Conservation (phyloP, 768 basidiomycete species). For the Mycena amicta region DNA sequence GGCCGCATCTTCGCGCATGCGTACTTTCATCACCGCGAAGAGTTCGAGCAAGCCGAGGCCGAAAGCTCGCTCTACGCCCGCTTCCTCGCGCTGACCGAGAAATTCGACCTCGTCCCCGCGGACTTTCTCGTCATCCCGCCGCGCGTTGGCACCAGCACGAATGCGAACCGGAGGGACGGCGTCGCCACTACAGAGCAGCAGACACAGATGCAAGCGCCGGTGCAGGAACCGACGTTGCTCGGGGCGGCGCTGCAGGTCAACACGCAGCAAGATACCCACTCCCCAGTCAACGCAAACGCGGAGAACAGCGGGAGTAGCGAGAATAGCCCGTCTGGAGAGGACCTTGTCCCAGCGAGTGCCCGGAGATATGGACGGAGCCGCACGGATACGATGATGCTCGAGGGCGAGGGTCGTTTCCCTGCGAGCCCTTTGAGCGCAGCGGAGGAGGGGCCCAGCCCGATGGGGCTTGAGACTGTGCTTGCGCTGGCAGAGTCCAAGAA, state of each 20-base stretch:
- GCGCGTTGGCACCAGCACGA: conserved; percentile 10
- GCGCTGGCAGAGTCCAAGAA: background rate
- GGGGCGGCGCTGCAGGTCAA: conserved; percentile 40
- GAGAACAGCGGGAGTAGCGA: conserved; percentile 8
- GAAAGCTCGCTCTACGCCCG: conserved; percentile 90
- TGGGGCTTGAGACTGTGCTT: conserved; percentile 10
- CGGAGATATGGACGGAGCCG: conserved; percentile 44
- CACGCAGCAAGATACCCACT: conserved; percentile 7
- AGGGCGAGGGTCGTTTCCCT: conserved; percentile 29
- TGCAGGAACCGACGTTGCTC: conserved; percentile 44
- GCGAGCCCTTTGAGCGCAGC: conserved; percentile 3
- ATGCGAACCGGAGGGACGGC: background rate
- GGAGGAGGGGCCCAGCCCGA: conserved; percentile 1
- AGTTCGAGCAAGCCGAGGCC: conserved; percentile 87
- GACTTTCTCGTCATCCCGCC: conserved; percentile 85
- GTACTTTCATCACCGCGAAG: conserved; percentile 92
- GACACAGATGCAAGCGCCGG: too few relatives aligned
- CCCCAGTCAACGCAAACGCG: too few relatives aligned
- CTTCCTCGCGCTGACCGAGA: conserved; percentile 80
- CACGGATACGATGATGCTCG: conserved; percentile 60
- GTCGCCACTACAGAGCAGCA: conserved; percentile 29
- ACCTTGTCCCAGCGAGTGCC: conserved; percentile 30
- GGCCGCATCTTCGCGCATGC: conserved; percentile 97
- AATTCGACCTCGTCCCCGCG: conserved; percentile 78
- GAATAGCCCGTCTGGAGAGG: conserved; percentile 22